A percentile compares a stretch with the other conserved stretches of the same genome.
phyloP scores from a whole-genome alignment of 228 moss, liverwort and hornwort genomes.

The Sphagnum magellanicum region DNA sequence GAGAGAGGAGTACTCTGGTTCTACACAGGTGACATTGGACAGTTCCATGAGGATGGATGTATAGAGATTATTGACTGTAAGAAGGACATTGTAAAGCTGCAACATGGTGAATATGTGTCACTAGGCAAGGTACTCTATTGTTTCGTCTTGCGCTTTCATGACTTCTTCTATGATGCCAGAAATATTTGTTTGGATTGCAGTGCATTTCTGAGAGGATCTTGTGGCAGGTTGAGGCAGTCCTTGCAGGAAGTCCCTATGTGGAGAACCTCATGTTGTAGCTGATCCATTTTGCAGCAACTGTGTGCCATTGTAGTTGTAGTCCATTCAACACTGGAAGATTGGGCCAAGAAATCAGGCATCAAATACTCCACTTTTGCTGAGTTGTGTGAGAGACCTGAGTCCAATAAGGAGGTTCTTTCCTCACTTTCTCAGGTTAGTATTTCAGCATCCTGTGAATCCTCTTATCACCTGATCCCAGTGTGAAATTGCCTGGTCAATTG shows the following conservation, averaged over 20 bases:
- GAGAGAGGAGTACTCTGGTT: slow-evolving; percentile 88
- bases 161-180: background rate
- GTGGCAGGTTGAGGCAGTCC: slow-evolving; percentile 76
- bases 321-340: slow-evolving; percentile 53
- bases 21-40: slow-evolving; percentile 86
- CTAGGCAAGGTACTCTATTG: slow-evolving; percentile 70
- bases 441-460: background rate
- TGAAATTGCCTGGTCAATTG: background rate
- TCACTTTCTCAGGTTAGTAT: slow-evolving; percentile 54
- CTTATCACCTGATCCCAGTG: no score
- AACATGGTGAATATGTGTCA: slow-evolving; percentile 97
- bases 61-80: slow-evolving; percentile 90
- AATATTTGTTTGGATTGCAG: background rate
- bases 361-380: slow-evolving; percentile 46
- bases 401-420: slow-evolving; percentile 52
- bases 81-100: slow-evolving; percentile 94
- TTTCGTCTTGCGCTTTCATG: background rate
- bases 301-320: slow-evolving; percentile 69
- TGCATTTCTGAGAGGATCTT: background rate
- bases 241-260: slow-evolving; percentile 63
- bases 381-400: slow-evolving; percentile 57
- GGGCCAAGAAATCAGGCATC: slow-evolving; percentile 57
- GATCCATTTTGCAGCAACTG: slow-evolving; percentile 67
- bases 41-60: slow-evolving; percentile 82
- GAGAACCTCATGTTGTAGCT: slow-evolving; percentile 85